Evolutionary conservation across 2,329 filamentous ascomycete genomes (phyloP), one percentile per base, ranked within the genome.

Genomic region (Verticillium zaregamsianum): DNA sequence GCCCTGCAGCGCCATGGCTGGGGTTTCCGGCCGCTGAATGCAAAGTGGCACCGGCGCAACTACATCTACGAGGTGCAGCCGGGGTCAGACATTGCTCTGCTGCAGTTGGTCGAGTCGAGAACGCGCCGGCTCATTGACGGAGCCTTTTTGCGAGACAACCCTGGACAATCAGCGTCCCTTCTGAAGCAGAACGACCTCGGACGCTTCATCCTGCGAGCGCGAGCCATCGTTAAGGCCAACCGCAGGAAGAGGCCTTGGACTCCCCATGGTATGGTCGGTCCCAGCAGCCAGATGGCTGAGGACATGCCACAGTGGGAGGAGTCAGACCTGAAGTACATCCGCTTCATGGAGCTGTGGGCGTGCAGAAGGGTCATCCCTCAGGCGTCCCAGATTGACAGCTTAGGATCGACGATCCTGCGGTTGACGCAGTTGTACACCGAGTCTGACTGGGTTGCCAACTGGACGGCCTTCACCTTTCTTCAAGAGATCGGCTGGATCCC

Each of bases 401-500:
- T 66, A 5, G 64, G 88, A 1, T 83, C 90, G 5, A 73, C 85
- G 14, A 80, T 95, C 39, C 72, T 95, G 40, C 84, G 86, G 23
- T 81, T 84, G 9, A 76, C 86, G 1, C 81, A 80, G 1, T 77
- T 87, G 60, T 94, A 94, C 68, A 67, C 73, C 6, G 76, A 83
- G 7, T 75, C 73, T 5, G 73, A 81, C 57, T 72, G 73, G 58
- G 76, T 86, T 40, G 77, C 80, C 28, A 71, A 76, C 15, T 70
- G 72, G 49, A 77, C 80, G 5, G 83, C 82, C 39, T 88, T 85
- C 80, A 81, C 85, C 1, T 92, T 93, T 65, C 74, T 95, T 33
- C 90, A 93, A 68, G 91, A 95, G 71, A 80, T 93, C 49, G 90
- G 90, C 12, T 85, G 87, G 59, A 82, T 92, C 52, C 76, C 84